Percentiles rank a stretch among this genome's conserved stretches.
phyloP scores from a whole-genome alignment of 768 basidiomycete species.

The Suillus americanus region DNA sequence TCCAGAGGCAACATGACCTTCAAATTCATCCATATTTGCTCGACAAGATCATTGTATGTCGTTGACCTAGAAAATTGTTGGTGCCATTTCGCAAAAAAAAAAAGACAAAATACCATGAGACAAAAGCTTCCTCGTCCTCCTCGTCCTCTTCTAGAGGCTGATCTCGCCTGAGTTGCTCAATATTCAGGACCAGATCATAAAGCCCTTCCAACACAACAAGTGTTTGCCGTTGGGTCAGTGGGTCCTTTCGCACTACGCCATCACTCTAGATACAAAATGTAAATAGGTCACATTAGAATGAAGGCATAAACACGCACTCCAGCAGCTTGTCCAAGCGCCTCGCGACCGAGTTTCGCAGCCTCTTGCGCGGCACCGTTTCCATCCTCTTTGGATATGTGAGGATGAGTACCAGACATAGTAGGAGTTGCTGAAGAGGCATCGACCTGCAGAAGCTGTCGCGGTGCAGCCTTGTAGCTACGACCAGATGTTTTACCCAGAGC shows the following conservation, averaged over 20 bases:
- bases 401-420: slow-evolving; percentile 41
- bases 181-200: slow-evolving; percentile 79
- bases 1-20: slow-evolving; percentile 91
- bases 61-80: slow-evolving; percentile 45
- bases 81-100: slow-evolving; percentile 6
- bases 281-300: neutral
- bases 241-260: slow-evolving; percentile 64
- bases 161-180: slow-evolving; percentile 83
- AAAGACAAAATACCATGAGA: slow-evolving; percentile 43
- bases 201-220: slow-evolving; percentile 79
- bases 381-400: slow-evolving; percentile 56
- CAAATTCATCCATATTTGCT: slow-evolving; percentile 76
- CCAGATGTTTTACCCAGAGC: slow-evolving; percentile 94
- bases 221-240: slow-evolving; percentile 76
- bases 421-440: slow-evolving; percentile 47
- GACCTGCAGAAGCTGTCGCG: slow-evolving; percentile 92
- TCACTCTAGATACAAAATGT: slow-evolving; percentile 43
- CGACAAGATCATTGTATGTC: slow-evolving; percentile 57
- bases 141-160: slow-evolving; percentile 61
- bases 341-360: slow-evolving; percentile 72
- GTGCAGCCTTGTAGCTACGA: slow-evolving; percentile 94
- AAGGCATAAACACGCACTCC: slow-evolving; percentile 39
- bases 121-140: slow-evolving; percentile 40
- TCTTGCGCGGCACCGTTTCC: slow-evolving; percentile 64
- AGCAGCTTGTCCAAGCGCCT: slow-evolving; percentile 63